These are phyloP conservation scores for Dactylella cylindrospora DNA, from an alignment of 2,329 filamentous ascomycete species.

Conservation along the genomic window DNA sequence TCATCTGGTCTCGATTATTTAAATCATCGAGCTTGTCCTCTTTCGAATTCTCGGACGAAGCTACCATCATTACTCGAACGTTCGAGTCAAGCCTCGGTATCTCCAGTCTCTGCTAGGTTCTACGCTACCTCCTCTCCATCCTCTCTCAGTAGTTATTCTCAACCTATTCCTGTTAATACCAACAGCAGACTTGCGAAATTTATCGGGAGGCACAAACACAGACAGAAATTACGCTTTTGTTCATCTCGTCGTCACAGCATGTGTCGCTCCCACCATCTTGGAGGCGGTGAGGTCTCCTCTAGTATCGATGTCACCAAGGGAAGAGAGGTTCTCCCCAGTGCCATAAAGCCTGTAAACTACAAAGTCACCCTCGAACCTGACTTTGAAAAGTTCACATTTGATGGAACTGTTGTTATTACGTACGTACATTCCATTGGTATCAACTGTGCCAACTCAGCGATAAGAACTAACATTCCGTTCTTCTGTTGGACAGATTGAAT, in stretches of 20 bases:
- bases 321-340: constrained; percentile 84
- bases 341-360: constrained; percentile 91
- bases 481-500: constrained; percentile 14
- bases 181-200: neutral
- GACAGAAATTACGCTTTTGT: constrained; percentile 60
- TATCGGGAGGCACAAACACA: constrained; percentile 1
- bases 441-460: neutral
- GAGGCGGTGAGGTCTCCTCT: constrained; percentile 59
- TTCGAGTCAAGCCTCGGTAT: too few species aligned
- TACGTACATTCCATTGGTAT: constrained; percentile 52
- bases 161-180: constrained; percentile 5
- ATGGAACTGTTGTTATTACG: constrained; percentile 82
- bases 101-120: too few species aligned
- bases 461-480: neutral
- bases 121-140: too few species aligned
- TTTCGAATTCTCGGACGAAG: too few species aligned
- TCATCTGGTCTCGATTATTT: too few species aligned
- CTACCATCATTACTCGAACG: too few species aligned
- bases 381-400: constrained; percentile 82
- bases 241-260: constrained; percentile 73
- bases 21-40: too few species aligned
- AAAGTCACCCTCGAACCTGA: constrained; percentile 88
- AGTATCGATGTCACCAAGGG: constrained; percentile 64
- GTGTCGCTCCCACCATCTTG: constrained; percentile 62
- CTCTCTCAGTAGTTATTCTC: neutral